Base-by-base conservation (phyloP, 2,329 filamentous ascomycete species). In the Coniella lustricola region DNA sequence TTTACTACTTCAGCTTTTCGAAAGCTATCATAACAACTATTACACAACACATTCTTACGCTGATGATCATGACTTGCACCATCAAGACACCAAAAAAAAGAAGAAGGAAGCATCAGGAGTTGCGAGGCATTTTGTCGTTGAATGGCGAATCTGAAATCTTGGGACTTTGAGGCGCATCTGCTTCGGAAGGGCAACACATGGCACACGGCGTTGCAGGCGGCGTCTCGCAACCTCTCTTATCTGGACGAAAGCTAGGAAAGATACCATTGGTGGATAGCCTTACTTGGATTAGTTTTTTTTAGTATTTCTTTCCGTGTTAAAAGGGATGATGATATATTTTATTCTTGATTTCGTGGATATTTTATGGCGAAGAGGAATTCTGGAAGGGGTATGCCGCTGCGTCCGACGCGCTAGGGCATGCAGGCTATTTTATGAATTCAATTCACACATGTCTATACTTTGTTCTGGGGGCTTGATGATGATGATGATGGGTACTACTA, bases 21-120 rank as follows among this genome's bases (percentile, higher is more conserved):
- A 46, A 13, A 14, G 22, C 10, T n/a, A 13, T 40, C 33, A 21
- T 35, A 39, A 29, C 25, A 29, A 29, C 16, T 32, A 41, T 35
- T 18, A 25, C 25, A 38, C 18, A 31, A 48, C 22, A 29, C 18
- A 21, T 16, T 31, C 25, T 43, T 20, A 49, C 47, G 39, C 35
- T 50, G 48, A 53, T 53, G 50, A 53, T 36, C 37, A 53, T 47
- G 50, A 53, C 46, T 31, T 53, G 50, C 50, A 52, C 47, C 44
- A 45, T 34, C 38, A 41, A 49, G 22, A 46, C 33, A 21, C 4
- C 8, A 36, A 36, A 36, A 36, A 36, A n/a, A 51, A 44, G 48
- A 49, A 39, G 35, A 33, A 43, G 37, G 16, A 31, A 37, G 44
- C 35, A 37, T 16, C 29, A 17, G 50, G 47, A 52, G 50, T 52